phyloP scores from a whole-genome alignment of 169 alveolate species.

The Perkinsus chesapeaki region DNA sequence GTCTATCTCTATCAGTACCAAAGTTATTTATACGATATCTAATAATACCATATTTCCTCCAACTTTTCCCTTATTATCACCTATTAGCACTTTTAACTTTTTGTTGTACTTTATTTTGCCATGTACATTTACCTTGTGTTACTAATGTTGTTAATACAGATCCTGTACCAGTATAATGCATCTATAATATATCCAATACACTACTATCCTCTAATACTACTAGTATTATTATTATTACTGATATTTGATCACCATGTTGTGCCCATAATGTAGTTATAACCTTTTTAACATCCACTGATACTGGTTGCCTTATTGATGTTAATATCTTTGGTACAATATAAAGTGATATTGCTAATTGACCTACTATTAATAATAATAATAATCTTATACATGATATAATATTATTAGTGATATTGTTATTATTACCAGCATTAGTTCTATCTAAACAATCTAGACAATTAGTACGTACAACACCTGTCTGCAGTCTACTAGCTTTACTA shows the following conservation, averaged over 20 bases:
- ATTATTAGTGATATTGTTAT: background rate
- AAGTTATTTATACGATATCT: background rate
- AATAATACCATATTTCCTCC: background rate
- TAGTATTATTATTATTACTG: background rate
- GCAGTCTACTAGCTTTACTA: conserved; percentile 25
- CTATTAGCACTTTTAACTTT: background rate
- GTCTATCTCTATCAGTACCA: background rate
- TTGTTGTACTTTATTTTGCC: background rate
- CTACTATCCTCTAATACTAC: background rate
- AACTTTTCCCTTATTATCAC: background rate
- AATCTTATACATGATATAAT: background rate
- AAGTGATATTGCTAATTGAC: background rate
- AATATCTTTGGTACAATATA: background rate
- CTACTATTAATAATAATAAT: too few relatives aligned
- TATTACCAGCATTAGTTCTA: conserved; percentile 63
- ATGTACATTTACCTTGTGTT: background rate
- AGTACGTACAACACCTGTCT: conserved; percentile 76
- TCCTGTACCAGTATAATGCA: background rate
- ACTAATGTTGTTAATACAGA: background rate
- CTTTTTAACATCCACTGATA: background rate
- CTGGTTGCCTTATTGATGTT: background rate
- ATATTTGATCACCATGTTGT: background rate
- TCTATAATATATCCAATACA: background rate
- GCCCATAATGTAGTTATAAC: background rate
- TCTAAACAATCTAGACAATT: conserved; percentile 81